Evolutionary conservation across 2,329 filamentous ascomycete species (phyloP).

Genomic region (Tolypocladium nubicola): DNA sequence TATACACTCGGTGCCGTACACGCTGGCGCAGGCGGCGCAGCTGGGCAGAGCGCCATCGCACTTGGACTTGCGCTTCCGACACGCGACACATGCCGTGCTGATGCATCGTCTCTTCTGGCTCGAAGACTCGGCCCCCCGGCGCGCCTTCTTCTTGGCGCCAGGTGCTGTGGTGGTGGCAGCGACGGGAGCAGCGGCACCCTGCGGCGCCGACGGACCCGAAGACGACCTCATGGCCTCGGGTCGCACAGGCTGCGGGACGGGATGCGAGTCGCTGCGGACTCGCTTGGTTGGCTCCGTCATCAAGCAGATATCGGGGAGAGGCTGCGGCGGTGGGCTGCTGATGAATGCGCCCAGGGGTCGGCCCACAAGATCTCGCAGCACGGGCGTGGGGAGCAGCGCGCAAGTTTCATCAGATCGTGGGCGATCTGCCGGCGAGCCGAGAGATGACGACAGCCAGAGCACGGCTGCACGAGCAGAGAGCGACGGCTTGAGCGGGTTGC

Average conservation of each 20-base stretch:
- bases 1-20: constrained; percentile 82
- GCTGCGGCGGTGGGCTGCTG: background rate
- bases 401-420: constrained; percentile 3
- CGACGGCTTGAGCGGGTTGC: background rate
- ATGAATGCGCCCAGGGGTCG: background rate
- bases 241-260: background rate
- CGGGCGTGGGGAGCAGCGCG: constrained; percentile 1
- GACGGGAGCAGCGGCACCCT: background rate
- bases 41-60: constrained; percentile 87
- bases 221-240: background rate
- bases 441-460: background rate
- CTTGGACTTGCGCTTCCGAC: constrained; percentile 70
- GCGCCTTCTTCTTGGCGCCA: constrained; percentile 35
- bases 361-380: constrained; percentile 2
- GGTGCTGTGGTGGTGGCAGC: constrained; percentile 8
- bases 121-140: constrained; percentile 36
- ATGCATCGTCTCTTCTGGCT: constrained; percentile 63
- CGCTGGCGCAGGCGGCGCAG: constrained; percentile 91
- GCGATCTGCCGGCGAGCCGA: background rate
- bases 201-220: background rate
- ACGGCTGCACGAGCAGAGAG: background rate
- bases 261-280: background rate
- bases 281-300: background rate
- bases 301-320: background rate
- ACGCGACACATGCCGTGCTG: constrained; percentile 76